Evolutionary conservation across 257 asterid species (phyloP), one percentile per base, ranked within the genome.

Genomic region (Primulina tabacum): DNA sequence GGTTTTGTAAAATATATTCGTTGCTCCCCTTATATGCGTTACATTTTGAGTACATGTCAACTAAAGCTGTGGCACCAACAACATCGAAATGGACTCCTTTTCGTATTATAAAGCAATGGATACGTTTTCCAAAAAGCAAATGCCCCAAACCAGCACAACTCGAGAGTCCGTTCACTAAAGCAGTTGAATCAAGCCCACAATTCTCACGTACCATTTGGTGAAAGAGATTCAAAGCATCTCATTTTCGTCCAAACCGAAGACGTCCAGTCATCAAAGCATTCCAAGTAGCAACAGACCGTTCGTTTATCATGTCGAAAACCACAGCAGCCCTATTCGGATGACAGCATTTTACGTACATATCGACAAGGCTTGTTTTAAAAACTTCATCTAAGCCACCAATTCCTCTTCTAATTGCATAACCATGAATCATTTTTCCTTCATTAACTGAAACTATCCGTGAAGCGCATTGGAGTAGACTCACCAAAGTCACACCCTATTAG

Each of bases 401-500:
- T 55, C 79, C 78, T 80, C 81, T 74, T 66, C 89, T 85, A 30
- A 85, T 61, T 64, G 90, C 87, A 73, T 81, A 87, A 40, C 89
- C 87, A 73, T 85, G 94, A 62, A 85, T 73, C 4, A 83, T 73
- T 65, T 77, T 83, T 57, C 94, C 94, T 74, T 68, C 73, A 9
- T 71, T 34, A 28, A 82, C 32, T 64, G 81, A 75, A 70, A 80
- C 76, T 35, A 80, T 38, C 0, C 53, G 75, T 0, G 85, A 72
- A 26, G 86, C 89, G 24, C 89, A 86, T 59, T 76, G 86, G 29
- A 87, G 77, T 70, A 87, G 80, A 73, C 89, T 85, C 80, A 83
- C 87, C 68, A 85, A 72, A 6, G 94, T 87, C n/a, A 87, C 87
- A 87, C 87, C 61, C 90, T 74, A 38, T 83, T 85, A 2, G 90